A percentile compares a stretch with the other conserved stretches of the same genome.
These are phyloP conservation scores for Penicillium coprophilum DNA, from an alignment of 495 filamentous ascomycete species.

Conservation along the genomic window DNA sequence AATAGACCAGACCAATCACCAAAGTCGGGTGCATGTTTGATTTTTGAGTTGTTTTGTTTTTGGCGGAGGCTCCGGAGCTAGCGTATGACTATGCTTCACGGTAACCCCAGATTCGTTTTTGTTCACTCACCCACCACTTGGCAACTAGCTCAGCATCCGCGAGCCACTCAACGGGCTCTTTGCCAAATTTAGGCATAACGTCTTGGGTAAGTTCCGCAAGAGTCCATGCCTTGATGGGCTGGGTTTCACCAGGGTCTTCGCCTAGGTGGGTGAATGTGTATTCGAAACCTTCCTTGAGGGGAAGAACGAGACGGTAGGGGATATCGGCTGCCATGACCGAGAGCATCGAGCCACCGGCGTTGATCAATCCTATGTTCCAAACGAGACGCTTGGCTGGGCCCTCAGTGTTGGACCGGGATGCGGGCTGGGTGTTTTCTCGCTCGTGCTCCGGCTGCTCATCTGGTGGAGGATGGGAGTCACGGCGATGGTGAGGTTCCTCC, in stretches of 20 bases:
- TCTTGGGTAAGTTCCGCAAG: slow-evolving; percentile 22
- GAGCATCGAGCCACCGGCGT: slow-evolving; percentile 44
- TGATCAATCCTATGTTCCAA: slow-evolving; percentile 48
- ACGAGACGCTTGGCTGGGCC: slow-evolving; percentile 8
- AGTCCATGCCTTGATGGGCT: slow-evolving; percentile 32
- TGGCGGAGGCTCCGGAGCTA: background rate
- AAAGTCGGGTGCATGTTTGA: background rate
- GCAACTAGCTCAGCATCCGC: slow-evolving; percentile 40
- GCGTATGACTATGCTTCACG: slow-evolving; percentile 18
- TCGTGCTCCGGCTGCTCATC: background rate
- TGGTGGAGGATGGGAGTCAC: slow-evolving; percentile 1
- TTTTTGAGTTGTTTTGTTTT: background rate
- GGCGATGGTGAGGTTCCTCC: slow-evolving; percentile 6
- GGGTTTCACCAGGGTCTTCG: slow-evolving; percentile 38
- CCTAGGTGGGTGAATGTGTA: slow-evolving; percentile 41
- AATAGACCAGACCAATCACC: background rate
- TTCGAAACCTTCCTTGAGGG: slow-evolving; percentile 39
- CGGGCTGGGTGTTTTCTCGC: background rate
- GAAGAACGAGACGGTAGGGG: slow-evolving; percentile 43
- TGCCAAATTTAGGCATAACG: slow-evolving; percentile 31
- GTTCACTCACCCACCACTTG: slow-evolving; percentile 41
- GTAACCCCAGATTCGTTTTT: slow-evolving; percentile 45
- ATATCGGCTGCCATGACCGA: slow-evolving; percentile 34
- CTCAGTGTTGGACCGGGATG: slow-evolving; percentile 10
- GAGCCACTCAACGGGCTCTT: slow-evolving; percentile 39